phyloP scores from a whole-genome alignment of 2,329 filamentous ascomycete genomes.

The Whalleya microplaca region DNA sequence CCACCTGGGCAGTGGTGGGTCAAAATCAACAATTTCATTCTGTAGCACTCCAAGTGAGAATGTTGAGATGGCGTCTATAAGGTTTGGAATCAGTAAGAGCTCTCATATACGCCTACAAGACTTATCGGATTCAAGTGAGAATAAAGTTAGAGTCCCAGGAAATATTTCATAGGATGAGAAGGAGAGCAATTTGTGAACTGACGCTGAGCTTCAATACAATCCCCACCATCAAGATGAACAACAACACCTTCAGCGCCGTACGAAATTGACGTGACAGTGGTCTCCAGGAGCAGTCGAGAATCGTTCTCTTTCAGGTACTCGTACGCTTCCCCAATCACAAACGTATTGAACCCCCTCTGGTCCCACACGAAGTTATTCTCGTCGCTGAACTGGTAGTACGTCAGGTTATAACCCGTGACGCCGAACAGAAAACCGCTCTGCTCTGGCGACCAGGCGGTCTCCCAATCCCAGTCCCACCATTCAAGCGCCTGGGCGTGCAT shows the following conservation, averaged over 20 bases:
- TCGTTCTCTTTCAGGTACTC: slow-evolving; percentile 62
- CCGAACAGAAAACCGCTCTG: slow-evolving; percentile 59
- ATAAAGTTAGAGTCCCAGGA: neutral
- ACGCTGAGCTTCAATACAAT: slow-evolving; percentile 36
- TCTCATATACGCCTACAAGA: neutral
- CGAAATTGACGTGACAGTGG: slow-evolving; percentile 56
- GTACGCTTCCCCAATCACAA: slow-evolving; percentile 59
- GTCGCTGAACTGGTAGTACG: slow-evolving; percentile 65
- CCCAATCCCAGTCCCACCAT: slow-evolving; percentile 58
- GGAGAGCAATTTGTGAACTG: slow-evolving; percentile 6
- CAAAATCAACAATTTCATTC: slow-evolving; percentile 60
- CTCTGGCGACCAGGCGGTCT: slow-evolving; percentile 61
- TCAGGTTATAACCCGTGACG: slow-evolving; percentile 60
- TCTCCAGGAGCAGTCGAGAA: slow-evolving; percentile 59
- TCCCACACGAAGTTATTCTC: slow-evolving; percentile 66
- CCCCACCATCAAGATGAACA: slow-evolving; percentile 55
- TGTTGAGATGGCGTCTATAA: slow-evolving; percentile 59
- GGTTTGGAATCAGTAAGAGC: slow-evolving; percentile 20
- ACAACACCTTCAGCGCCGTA: slow-evolving; percentile 58
- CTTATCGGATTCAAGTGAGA: neutral
- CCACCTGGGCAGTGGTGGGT: slow-evolving; percentile 63
- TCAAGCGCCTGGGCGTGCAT: slow-evolving; percentile 63
- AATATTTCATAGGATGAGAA: too few relatives aligned
- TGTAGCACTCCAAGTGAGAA: slow-evolving; percentile 72
- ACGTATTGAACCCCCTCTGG: slow-evolving; percentile 62